Percentiles rank a stretch among this genome's conserved stretches.
Conservation (phyloP, 352 stramenopile species). For the Globisporangium ultimum region DNA sequence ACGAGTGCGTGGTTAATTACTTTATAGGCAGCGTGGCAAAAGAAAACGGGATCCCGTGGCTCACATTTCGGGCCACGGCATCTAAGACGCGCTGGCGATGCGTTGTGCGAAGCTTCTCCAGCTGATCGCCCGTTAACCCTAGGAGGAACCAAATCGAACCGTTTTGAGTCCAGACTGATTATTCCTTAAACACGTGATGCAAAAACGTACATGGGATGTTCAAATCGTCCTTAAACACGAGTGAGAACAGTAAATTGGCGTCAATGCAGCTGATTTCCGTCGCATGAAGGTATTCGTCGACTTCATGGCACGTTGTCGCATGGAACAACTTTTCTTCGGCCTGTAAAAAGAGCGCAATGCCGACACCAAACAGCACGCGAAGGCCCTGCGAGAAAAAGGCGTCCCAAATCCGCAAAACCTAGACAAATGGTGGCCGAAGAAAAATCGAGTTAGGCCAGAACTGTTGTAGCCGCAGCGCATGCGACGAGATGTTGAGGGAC, state of each 20-base stretch:
- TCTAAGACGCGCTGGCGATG: slow-evolving; percentile 61
- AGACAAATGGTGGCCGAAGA: slow-evolving; percentile 1
- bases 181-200: neutral
- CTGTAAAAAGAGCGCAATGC: slow-evolving; percentile 61
- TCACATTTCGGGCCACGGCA: slow-evolving; percentile 45
- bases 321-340: slow-evolving; percentile 67
- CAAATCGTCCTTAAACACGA: slow-evolving; percentile 77
- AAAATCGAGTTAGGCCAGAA: neutral
- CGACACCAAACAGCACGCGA: slow-evolving; percentile 66
- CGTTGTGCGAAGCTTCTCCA: slow-evolving; percentile 49
- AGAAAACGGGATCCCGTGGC: neutral
- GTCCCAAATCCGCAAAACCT: slow-evolving; percentile 80
- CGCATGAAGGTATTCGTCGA: slow-evolving; percentile 40
- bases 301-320: slow-evolving; percentile 48
- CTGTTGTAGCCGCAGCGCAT: neutral
- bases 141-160: neutral
- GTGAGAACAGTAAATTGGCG: slow-evolving; percentile 63
- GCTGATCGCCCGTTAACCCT: slow-evolving; percentile 67
- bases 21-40: neutral
- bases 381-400: slow-evolving; percentile 72
- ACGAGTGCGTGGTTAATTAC: neutral
- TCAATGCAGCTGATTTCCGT: slow-evolving; percentile 68
- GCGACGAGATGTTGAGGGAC: neutral
- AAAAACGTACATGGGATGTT: slow-evolving; percentile 63
- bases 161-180: neutral